Conservation (phyloP, 2,329 filamentous ascomycete genomes). For the Venturia effusa region DNA sequence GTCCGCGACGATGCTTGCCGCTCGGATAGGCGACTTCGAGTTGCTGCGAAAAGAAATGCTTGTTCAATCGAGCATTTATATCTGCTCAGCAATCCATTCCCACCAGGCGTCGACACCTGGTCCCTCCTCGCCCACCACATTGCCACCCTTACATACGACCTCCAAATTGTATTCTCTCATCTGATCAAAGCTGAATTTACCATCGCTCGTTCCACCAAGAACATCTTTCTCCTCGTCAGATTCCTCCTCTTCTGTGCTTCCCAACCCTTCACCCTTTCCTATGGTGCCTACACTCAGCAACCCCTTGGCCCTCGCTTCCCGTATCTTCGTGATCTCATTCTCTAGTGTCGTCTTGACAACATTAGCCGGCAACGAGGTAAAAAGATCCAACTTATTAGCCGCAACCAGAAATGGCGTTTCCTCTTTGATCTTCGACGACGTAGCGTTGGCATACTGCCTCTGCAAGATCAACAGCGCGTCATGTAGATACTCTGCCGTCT, state of each 20-base stretch:
- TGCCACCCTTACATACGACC: slow-evolving; percentile 69
- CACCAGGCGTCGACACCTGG: slow-evolving; percentile 78
- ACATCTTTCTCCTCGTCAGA: slow-evolving; percentile 64
- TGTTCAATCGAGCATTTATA: slow-evolving; percentile 35
- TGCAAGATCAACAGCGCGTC: slow-evolving; percentile 79
- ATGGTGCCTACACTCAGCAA: slow-evolving; percentile 65
- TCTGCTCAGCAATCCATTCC: slow-evolving; percentile 71
- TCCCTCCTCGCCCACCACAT: slow-evolving; percentile 49
- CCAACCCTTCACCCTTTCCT: slow-evolving; percentile 42
- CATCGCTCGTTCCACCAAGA: slow-evolving; percentile 70
- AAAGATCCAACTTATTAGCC: slow-evolving; percentile 92
- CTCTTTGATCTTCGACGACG: slow-evolving; percentile 45
- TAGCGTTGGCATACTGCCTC: slow-evolving; percentile 50
- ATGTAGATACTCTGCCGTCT: slow-evolving; percentile 76
- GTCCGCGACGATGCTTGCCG: no score
- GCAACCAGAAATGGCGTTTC: slow-evolving; percentile 70
- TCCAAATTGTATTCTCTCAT: slow-evolving; percentile 75
- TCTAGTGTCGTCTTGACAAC: slow-evolving; percentile 69
- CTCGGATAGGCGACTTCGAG: no score
- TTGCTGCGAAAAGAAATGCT: no score
- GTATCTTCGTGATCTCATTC: slow-evolving; percentile 67
- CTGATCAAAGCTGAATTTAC: slow-evolving; percentile 67
- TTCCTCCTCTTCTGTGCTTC: slow-evolving; percentile 52
- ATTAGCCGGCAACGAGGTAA: slow-evolving; percentile 74
- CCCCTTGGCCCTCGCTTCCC: slow-evolving; percentile 63